phyloP scores from a whole-genome alignment of 192 early-diverging fungal species.

The Rhizophagus clarus region DNA sequence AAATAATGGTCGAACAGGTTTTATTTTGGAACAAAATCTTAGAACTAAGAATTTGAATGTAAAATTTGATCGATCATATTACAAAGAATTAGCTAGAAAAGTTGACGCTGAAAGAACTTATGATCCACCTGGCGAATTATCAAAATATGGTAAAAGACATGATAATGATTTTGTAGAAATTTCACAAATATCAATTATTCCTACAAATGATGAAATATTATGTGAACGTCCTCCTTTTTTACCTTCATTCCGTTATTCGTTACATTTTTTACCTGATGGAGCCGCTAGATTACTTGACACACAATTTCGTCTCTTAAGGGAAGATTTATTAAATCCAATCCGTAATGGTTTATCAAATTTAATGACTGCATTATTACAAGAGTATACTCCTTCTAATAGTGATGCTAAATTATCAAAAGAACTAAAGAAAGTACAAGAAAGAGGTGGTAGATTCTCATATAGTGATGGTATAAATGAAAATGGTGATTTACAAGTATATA shows the following conservation, averaged over 20 bases:
- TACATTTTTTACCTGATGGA: slow-evolving; percentile 51
- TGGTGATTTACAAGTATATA: background rate
- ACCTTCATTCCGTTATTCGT: slow-evolving; percentile 43
- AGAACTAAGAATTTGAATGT: no score
- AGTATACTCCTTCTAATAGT: background rate
- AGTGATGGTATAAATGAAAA: background rate
- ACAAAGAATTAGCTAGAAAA: background rate
- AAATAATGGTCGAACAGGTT: background rate
- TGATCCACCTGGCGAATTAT: slow-evolving; percentile 35
- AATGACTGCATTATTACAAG: slow-evolving; percentile 2
- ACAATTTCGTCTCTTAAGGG: slow-evolving; percentile 62
- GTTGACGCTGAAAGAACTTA: background rate
- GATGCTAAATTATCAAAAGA: no score
- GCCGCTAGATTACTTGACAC: slow-evolving; percentile 53
- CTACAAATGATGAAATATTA: slow-evolving; percentile 55
- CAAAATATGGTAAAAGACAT: slow-evolving; percentile 45
- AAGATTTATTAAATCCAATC: slow-evolving; percentile 57
- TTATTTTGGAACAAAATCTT: no score
- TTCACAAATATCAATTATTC: slow-evolving; percentile 50
- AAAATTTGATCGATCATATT: no score
- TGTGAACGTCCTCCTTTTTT: slow-evolving; percentile 44
- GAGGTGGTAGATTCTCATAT: no score
- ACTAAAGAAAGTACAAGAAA: slow-evolving; percentile 6
- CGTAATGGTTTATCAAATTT: slow-evolving; percentile 47
- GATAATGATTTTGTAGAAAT: slow-evolving; percentile 57